Conservation (phyloP, 371 early-diverging fungal genomes). For the Rhizomucor pusillus region DNA sequence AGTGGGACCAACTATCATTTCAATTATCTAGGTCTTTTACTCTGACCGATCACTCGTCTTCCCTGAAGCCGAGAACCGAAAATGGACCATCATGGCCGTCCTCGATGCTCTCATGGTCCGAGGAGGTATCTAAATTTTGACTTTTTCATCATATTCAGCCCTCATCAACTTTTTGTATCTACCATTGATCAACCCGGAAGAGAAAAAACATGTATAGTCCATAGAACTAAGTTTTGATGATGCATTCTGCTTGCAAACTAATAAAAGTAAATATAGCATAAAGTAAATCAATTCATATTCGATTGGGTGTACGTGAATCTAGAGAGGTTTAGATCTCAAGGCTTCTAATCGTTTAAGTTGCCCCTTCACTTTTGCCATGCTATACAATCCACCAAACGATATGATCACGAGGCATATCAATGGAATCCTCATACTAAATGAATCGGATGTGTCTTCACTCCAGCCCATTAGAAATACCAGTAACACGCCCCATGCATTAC, state of each 20-base stretch:
- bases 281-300: too few species aligned
- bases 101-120: slow-evolving; percentile 69
- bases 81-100: slow-evolving; percentile 93
- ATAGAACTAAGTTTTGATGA: too few species aligned
- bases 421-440: slow-evolving; percentile 40
- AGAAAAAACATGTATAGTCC: too few species aligned
- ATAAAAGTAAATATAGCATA: too few species aligned
- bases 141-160: neutral
- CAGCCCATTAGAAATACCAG: slow-evolving; percentile 44
- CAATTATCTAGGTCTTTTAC: slow-evolving; percentile 81
- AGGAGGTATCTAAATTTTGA: slow-evolving; percentile 39
- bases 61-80: slow-evolving; percentile 96
- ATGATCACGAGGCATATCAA: slow-evolving; percentile 24
- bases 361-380: slow-evolving; percentile 33
- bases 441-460: slow-evolving; percentile 22
- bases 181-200: too few species aligned
- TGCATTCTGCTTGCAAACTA: too few species aligned
- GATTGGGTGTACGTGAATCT: too few species aligned
- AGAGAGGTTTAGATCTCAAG: too few species aligned
- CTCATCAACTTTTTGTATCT: too few species aligned
- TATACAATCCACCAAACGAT: slow-evolving; percentile 20
- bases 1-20: too few species aligned
- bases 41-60: slow-evolving; percentile 90
- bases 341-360: slow-evolving; percentile 22
- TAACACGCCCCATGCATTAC: slow-evolving; percentile 41